Conservation (phyloP, 352 stramenopile genomes). For the Globisporangium uncinulatum region DNA sequence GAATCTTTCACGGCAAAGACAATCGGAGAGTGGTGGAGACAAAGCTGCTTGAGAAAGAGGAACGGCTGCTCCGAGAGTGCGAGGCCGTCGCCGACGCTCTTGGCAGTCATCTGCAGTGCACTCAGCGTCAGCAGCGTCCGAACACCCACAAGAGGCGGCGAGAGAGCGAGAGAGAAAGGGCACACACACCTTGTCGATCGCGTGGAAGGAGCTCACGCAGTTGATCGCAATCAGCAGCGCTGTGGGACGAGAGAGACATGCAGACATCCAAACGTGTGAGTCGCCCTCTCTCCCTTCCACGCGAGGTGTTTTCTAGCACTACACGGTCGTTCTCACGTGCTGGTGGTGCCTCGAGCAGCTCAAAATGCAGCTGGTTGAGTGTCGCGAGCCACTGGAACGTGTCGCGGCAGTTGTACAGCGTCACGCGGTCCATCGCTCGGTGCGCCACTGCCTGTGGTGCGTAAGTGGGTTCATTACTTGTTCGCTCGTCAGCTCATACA, state of each 20-base stretch:
- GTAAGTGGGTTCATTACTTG: not conserved
- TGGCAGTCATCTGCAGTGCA: slow-evolving; percentile 36
- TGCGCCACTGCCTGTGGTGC: slow-evolving; percentile 5
- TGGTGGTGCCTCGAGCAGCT: slow-evolving; percentile 39
- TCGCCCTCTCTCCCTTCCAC: not conserved
- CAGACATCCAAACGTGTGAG: not conserved
- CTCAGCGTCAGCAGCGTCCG: not conserved
- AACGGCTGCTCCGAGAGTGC: slow-evolving; percentile 61
- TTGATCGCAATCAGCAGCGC: slow-evolving; percentile 58
- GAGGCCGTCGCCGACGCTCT: slow-evolving; percentile 42
- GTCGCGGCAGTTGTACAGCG: slow-evolving; percentile 48
- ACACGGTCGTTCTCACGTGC: slow-evolving; percentile 24
- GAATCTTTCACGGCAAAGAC: slow-evolving; percentile 49
- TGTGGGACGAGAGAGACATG: slow-evolving; percentile 9
- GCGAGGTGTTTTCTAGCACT: not conserved
- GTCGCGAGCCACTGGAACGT: slow-evolving; percentile 73
- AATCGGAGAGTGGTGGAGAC: slow-evolving; percentile 63
- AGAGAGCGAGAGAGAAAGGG: not conserved
- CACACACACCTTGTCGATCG: slow-evolving; percentile 50
- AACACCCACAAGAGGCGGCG: too few species aligned
- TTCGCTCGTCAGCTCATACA: too few species aligned
- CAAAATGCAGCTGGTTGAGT: slow-evolving; percentile 65
- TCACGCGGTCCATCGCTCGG: slow-evolving; percentile 25
- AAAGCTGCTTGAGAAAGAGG: slow-evolving; percentile 63
- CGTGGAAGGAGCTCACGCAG: slow-evolving; percentile 53